Evolutionary conservation across 805 yeast species (phyloP).

Genomic region (Candida insectalens): DNA sequence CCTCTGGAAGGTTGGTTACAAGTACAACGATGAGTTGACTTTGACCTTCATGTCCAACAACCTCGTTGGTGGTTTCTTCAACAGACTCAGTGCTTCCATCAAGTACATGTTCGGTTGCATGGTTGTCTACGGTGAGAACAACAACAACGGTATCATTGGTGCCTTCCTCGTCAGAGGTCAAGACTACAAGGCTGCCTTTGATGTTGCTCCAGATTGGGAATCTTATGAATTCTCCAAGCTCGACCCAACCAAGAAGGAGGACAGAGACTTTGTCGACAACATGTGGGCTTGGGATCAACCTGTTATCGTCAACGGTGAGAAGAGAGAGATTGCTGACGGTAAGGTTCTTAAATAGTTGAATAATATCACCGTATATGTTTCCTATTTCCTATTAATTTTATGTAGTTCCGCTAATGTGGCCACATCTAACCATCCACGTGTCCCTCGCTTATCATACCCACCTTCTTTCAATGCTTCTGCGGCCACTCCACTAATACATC

Average conservation of each 20-base stretch:
- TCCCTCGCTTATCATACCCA: slow-evolving; percentile 14
- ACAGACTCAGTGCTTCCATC: slow-evolving; percentile 85
- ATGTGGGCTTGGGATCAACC: slow-evolving; percentile 99
- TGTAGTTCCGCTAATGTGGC: neutral
- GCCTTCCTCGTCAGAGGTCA: slow-evolving; percentile 94
- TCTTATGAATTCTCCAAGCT: slow-evolving; percentile 77
- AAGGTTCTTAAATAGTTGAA: slow-evolving; percentile 79
- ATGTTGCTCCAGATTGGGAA: slow-evolving; percentile 99
- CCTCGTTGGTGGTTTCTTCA: slow-evolving; percentile 96
- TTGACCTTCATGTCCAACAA: slow-evolving; percentile 97
- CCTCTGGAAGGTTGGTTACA: slow-evolving; percentile 89
- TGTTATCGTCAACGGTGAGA: slow-evolving; percentile 65
- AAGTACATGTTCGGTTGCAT: slow-evolving; percentile 89
- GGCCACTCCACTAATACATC: slow-evolving; percentile 53
- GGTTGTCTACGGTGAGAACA: slow-evolving; percentile 98
- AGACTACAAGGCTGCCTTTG: slow-evolving; percentile 82
- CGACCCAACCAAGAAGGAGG: slow-evolving; percentile 69
- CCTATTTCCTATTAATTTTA: neutral
- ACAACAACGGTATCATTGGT: slow-evolving; percentile 95
- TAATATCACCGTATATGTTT: neutral
- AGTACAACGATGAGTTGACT: slow-evolving; percentile 96
- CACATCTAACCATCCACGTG: slow-evolving; percentile 10
- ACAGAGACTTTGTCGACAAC: slow-evolving; percentile 73
- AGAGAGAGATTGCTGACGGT: slow-evolving; percentile 90
- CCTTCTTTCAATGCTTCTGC: slow-evolving; percentile 38